Percentiles rank a stretch among this genome's conserved stretches.
These are phyloP conservation scores for Caloboletus firmus DNA, from an alignment of 1,284 basidiomycete genomes.

Conservation along the genomic window DNA sequence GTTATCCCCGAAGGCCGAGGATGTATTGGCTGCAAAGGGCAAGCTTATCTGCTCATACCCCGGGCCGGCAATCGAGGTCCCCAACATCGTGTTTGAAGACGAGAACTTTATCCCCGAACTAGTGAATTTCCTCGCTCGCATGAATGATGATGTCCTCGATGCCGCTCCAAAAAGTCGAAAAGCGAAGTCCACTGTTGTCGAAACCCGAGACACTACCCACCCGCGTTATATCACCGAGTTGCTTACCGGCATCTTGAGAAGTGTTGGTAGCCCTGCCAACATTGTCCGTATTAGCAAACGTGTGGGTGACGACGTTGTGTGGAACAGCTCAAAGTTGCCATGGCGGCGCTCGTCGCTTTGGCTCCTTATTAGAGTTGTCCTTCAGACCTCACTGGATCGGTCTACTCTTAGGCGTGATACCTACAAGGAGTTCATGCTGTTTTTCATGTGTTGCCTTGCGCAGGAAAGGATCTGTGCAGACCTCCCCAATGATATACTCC, in stretches of 20 bases:
- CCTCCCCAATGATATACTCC: slow-evolving; percentile 37
- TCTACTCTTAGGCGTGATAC: slow-evolving; percentile 11
- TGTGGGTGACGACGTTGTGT: slow-evolving; percentile 37
- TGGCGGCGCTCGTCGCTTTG: slow-evolving; percentile 43
- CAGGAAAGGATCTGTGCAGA: slow-evolving; percentile 13
- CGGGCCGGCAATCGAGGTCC: slow-evolving; percentile 34
- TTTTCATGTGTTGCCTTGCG: slow-evolving; percentile 39
- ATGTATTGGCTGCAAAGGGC: slow-evolving; percentile 33
- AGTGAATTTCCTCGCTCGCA: slow-evolving; percentile 30
- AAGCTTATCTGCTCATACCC: slow-evolving; percentile 40
- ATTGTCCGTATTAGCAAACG: slow-evolving; percentile 33
- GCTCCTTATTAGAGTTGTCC: slow-evolving; percentile 38
- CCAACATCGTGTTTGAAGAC: slow-evolving; percentile 19
- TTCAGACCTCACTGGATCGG: slow-evolving; percentile 44
- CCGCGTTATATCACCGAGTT: slow-evolving; percentile 40
- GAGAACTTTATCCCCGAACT: slow-evolving; percentile 27
- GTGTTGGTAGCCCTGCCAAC: slow-evolving; percentile 20
- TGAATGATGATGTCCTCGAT: slow-evolving; percentile 29
- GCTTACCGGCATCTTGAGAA: slow-evolving; percentile 37
- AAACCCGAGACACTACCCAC: slow-evolving; percentile 33
- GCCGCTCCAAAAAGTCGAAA: slow-evolving; percentile 8
- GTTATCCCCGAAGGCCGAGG: slow-evolving; percentile 19
- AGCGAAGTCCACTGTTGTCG: slow-evolving; percentile 19
- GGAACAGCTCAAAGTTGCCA: slow-evolving; percentile 31
- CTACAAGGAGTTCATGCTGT: slow-evolving; percentile 52